phyloP scores from a whole-genome alignment of 768 basidiomycete genomes.

The Suillus brevipes region DNA sequence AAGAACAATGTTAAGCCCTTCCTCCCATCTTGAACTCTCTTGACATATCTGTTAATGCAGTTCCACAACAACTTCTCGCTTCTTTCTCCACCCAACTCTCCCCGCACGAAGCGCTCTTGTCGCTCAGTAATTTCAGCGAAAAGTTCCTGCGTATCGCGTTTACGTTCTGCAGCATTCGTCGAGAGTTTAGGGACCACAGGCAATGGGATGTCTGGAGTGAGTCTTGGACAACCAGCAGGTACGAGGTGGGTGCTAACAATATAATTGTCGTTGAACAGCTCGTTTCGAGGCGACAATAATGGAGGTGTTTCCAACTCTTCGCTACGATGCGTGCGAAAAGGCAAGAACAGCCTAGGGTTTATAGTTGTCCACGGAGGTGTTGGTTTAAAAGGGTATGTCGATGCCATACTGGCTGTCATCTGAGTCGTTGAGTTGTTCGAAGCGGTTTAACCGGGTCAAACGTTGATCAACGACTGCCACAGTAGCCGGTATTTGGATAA shows the following conservation, averaged over 20 bases:
- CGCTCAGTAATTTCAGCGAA: constrained; percentile 21
- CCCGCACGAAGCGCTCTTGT: constrained; percentile 15
- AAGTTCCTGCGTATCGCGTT: constrained; percentile 11
- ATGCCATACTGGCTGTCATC: neutral
- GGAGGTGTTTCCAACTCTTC: constrained; percentile 12
- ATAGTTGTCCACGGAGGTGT: constrained; percentile 20
- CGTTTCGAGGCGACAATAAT: constrained; percentile 23
- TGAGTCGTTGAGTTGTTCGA: neutral
- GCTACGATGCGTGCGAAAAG: constrained; percentile 13
- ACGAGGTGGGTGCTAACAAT: constrained; percentile 31
- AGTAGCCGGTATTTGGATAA: neutral
- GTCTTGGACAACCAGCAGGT: constrained; percentile 30
- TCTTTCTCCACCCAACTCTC: constrained; percentile 15
- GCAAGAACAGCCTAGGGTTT: constrained; percentile 23
- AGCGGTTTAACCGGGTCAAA: neutral
- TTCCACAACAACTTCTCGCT: constrained; percentile 57
- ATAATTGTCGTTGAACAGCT: constrained; percentile 22
- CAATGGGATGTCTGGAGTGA: constrained; percentile 23
- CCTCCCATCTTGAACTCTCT: constrained; percentile 18
- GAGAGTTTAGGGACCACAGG: constrained; percentile 21
- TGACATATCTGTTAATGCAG: constrained; percentile 69
- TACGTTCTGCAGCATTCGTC: constrained; percentile 13
- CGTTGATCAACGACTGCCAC: neutral
- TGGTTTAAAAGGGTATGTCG: constrained; percentile 23
- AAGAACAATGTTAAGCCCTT: constrained; percentile 68